These are phyloP conservation scores for Cutaneotrichosporon mucoides DNA, from an alignment of 1,284 basidiomycete genomes.

Conservation along the genomic window DNA sequence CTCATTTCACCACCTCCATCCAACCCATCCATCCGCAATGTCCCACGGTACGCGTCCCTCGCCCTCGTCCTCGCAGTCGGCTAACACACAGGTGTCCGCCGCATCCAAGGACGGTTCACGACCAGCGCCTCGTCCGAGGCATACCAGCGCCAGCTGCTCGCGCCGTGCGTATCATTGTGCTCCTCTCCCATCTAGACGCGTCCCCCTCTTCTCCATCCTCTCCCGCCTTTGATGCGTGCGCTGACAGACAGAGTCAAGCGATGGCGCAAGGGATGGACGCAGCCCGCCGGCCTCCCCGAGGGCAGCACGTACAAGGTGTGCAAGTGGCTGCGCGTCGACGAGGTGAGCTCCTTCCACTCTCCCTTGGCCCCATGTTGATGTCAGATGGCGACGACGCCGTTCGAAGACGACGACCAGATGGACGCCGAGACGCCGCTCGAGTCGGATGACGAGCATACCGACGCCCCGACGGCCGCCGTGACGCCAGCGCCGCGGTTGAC, in stretches of 20 bases:
- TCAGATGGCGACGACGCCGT: conserved; percentile 13
- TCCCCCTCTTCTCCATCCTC: background rate
- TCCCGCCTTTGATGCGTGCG: background rate
- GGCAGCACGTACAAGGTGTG: conserved; percentile 34
- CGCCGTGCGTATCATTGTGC: conserved; percentile 26
- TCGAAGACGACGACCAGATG: conserved; percentile 14
- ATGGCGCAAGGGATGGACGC: conserved; percentile 35
- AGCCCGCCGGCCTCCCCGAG: conserved; percentile 31
- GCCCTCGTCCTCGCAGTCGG: background rate
- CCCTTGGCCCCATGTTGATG: background rate
- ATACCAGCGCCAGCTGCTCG: conserved; percentile 33
- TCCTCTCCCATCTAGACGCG: too few relatives aligned
- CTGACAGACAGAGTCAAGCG: conserved; percentile 26
- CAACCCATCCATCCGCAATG: conserved; percentile 1
- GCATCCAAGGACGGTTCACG: conserved; percentile 31
- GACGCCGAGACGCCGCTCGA: conserved; percentile 2
- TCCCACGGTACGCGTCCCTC: conserved; percentile 1
- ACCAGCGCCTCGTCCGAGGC: conserved; percentile 29
- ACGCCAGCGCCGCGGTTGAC: conserved; percentile 8
- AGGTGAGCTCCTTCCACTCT: conserved; percentile 3
- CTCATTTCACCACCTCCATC: background rate
- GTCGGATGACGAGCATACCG: conserved; percentile 9
- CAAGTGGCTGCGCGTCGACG: conserved; percentile 21
- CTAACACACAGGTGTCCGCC: conserved; percentile 14
- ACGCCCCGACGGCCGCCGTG: conserved; percentile 11